These are phyloP conservation scores for Colletotrichum limetticola DNA, from an alignment of 2,329 filamentous ascomycete species.

Conservation along the genomic window DNA sequence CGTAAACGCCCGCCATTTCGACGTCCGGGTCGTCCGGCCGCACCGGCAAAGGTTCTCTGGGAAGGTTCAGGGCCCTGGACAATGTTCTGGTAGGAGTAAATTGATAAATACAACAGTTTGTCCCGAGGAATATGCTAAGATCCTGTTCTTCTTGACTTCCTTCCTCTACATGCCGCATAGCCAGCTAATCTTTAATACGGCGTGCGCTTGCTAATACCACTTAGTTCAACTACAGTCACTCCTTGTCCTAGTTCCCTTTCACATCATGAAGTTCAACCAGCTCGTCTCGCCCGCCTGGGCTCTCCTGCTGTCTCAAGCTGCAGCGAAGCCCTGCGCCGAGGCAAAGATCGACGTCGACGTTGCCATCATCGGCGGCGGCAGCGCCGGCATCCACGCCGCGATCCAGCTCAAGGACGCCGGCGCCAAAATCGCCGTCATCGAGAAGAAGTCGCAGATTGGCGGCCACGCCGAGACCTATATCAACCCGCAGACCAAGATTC, in stretches of 20 bases:
- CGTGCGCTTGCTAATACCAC: background rate
- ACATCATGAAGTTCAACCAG: slow-evolving; percentile 17
- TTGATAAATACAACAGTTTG: background rate
- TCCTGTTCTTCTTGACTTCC: background rate
- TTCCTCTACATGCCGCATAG: background rate
- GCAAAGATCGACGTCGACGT: slow-evolving; percentile 35
- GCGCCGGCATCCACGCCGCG: slow-evolving; percentile 51
- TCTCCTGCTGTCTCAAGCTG: background rate
- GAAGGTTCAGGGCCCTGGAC: background rate
- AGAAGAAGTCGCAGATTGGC: slow-evolving; percentile 49
- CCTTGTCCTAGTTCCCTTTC: background rate
- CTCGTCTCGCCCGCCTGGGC: slow-evolving; percentile 13
- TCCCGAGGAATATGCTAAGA: background rate
- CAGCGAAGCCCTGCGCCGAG: background rate
- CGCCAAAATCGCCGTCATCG: slow-evolving; percentile 51
- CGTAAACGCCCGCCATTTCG: background rate
- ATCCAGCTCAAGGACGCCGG: slow-evolving; percentile 49
- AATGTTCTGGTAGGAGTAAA: background rate
- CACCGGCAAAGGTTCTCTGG: background rate
- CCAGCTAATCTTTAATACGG: background rate
- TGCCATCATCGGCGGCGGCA: slow-evolving; percentile 54
- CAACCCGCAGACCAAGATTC: slow-evolving; percentile 28
- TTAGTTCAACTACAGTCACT: background rate
- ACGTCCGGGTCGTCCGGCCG: background rate
- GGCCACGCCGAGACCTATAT: slow-evolving; percentile 56